Percentiles rank a stretch among this genome's conserved stretches.
Evolutionary conservation across 2,329 filamentous ascomycete species (phyloP).

Genomic region (Xylaria sp.): DNA sequence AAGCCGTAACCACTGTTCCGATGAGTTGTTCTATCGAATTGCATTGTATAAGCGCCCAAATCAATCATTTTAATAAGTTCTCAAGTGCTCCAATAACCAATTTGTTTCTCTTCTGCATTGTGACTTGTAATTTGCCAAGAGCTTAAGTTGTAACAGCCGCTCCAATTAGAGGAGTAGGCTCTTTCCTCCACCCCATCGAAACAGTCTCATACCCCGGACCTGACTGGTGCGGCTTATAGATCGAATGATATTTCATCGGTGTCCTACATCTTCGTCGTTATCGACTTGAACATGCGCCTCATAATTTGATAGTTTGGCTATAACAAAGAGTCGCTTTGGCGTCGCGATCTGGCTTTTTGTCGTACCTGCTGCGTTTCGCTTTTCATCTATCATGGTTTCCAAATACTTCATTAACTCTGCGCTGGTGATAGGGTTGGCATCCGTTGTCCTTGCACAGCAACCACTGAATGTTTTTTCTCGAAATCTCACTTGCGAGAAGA

Average conservation of each 20-base stretch:
- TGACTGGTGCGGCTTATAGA: constrained; percentile 13
- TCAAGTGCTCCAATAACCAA: no score
- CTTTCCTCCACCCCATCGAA: background rate
- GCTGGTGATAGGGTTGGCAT: background rate
- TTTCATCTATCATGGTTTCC: background rate
- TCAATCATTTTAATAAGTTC: no score
- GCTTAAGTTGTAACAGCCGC: background rate
- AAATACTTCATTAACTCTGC: background rate
- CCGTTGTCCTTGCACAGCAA: background rate
- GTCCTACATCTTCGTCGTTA: background rate
- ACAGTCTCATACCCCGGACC: no score
- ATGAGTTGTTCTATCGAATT: no score
- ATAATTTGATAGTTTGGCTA: background rate
- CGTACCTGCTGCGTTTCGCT: no score
- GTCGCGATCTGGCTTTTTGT: no score
- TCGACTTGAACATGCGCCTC: background rate
- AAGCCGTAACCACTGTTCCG: no score
- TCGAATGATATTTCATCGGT: background rate
- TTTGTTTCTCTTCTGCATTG: no score
- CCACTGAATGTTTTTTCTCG: background rate
- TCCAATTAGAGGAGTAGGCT: background rate
- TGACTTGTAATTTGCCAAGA: no score
- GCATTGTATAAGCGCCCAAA: no score
- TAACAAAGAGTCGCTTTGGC: background rate
- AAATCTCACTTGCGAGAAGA: background rate